phyloP scores from a whole-genome alignment of 192 early-diverging fungal species.

The Coemansia furcata region DNA sequence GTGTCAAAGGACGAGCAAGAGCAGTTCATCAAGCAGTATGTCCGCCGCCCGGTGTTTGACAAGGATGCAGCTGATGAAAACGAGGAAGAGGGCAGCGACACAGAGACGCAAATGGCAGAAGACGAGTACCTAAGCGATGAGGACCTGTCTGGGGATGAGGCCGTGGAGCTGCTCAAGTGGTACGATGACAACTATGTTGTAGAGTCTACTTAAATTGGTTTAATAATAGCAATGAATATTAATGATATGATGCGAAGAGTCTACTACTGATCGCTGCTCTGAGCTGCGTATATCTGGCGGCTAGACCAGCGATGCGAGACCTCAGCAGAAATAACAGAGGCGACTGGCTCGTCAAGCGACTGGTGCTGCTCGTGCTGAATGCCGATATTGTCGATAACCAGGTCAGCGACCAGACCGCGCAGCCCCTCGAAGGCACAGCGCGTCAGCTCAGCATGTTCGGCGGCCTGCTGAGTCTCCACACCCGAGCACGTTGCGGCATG shows the following conservation, averaged over 20 bases:
- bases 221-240: background rate
- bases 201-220: background rate
- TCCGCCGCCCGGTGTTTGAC: slow-evolving; percentile 36
- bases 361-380: slow-evolving; percentile 21
- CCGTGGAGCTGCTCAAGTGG: slow-evolving; percentile 49
- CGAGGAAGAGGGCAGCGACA: background rate
- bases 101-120: background rate
- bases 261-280: slow-evolving; percentile 43
- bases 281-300: slow-evolving; percentile 34
- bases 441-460: slow-evolving; percentile 62
- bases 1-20: slow-evolving; percentile 24
- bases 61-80: background rate
- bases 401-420: slow-evolving; percentile 43
- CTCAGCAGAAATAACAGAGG: slow-evolving; percentile 31
- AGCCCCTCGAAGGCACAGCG: slow-evolving; percentile 54
- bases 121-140: slow-evolving; percentile 14
- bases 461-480: slow-evolving; percentile 64
- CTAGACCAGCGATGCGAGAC: slow-evolving; percentile 44
- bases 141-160: slow-evolving; percentile 40
- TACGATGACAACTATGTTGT: slow-evolving; percentile 43
- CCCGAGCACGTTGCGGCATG: slow-evolving; percentile 79
- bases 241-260: background rate
- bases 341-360: slow-evolving; percentile 15
- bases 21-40: slow-evolving; percentile 14
- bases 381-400: slow-evolving; percentile 35